Conservation (phyloP, 306 rosid species). For the Corylus heterophylla region DNA sequence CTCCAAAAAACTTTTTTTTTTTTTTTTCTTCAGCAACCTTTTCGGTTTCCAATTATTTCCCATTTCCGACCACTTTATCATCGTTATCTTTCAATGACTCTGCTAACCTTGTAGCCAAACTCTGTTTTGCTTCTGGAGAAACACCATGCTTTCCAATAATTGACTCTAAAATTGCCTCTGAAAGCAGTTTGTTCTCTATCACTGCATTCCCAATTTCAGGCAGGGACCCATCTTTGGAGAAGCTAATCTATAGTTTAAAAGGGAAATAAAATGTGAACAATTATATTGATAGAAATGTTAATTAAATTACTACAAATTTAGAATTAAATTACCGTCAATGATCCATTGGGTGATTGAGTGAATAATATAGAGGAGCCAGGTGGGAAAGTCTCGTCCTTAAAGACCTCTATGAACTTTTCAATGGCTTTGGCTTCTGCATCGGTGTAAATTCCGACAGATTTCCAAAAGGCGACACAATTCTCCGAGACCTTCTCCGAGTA, state of each 20-base stretch:
- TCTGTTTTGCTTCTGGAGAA: constrained; percentile 63
- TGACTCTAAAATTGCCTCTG: constrained; percentile 67
- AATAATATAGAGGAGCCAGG: constrained; percentile 72
- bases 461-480: constrained; percentile 62
- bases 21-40: neutral
- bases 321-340: constrained; percentile 47
- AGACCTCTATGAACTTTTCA: constrained; percentile 43
- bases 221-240: constrained; percentile 60
- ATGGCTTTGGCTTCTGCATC: constrained; percentile 71
- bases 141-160: constrained; percentile 74
- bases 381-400: constrained; percentile 50
- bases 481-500: constrained; percentile 66
- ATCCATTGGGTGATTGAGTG: constrained; percentile 54
- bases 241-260: constrained; percentile 45
- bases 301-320: neutral
- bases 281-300: no score
- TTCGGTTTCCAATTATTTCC: neutral
- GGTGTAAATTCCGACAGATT: constrained; percentile 59
- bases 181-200: constrained; percentile 57
- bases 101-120: constrained; percentile 52
- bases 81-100: constrained; percentile 30
- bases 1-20: neutral
- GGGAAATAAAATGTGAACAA: no score
- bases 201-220: constrained; percentile 38
- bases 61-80: constrained; percentile 1